Percentiles rank a stretch among this genome's conserved stretches.
phyloP scores from a whole-genome alignment of 2,329 filamentous ascomycete species.

The Exophiala aquamarina region DNA sequence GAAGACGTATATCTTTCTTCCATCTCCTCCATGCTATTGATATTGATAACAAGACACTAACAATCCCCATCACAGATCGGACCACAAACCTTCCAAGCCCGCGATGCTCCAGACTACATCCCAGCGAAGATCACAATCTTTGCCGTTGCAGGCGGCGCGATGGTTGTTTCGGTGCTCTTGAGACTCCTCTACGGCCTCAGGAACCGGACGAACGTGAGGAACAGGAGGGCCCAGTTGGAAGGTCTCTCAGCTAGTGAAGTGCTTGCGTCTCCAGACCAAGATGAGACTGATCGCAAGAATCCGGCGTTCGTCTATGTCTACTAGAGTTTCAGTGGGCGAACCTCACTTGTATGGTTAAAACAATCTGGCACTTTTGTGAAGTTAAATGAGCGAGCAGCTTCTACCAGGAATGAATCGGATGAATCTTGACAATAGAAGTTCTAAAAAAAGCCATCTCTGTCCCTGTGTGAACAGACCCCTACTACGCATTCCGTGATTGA shows the following conservation, averaged over 20 bases:
- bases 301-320: constrained; percentile 8
- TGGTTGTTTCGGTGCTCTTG: constrained; percentile 3
- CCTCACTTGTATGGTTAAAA: no score
- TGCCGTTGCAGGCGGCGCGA: constrained; percentile 31
- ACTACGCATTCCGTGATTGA: no score
- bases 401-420: no score
- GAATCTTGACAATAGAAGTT: no score
- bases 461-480: no score
- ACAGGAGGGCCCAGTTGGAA: constrained; percentile 3
- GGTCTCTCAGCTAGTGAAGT: not conserved
- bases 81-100: constrained; percentile 44
- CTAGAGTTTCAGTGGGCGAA: not conserved
- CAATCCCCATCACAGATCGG: constrained; percentile 30
- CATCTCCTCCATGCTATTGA: no score
- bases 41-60: no score
- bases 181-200: constrained; percentile 5
- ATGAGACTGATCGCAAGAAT: constrained; percentile 8
- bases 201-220: constrained; percentile 1
- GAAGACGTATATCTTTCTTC: no score
- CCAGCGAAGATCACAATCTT: constrained; percentile 44
- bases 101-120: constrained; percentile 43
- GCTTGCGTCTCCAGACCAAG: not conserved
- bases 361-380: no score
- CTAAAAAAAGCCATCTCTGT: no score
- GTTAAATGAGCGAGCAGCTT: no score